A percentile compares a stretch with the other conserved stretches of the same genome.
phyloP scores from a whole-genome alignment of 1,139 yeast genomes.

The Pichia terricola region DNA sequence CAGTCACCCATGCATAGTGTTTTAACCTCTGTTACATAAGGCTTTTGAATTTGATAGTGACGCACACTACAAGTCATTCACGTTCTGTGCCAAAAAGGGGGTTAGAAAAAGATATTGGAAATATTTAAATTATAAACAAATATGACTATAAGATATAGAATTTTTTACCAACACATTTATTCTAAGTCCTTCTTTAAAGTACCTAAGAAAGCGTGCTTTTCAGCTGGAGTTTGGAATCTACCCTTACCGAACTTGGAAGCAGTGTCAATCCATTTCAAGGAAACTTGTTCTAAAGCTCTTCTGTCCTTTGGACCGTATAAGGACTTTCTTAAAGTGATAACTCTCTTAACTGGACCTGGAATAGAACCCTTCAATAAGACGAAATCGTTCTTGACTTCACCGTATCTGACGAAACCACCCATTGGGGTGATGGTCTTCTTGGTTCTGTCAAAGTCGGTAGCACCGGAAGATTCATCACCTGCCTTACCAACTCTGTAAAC shows the following conservation, averaged over 20 bases:
- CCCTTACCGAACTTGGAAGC: constrained; percentile 99
- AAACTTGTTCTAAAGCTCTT: constrained; percentile 92
- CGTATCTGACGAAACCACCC: constrained; percentile 99
- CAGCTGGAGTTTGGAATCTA: constrained; percentile 99
- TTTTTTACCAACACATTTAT: constrained; percentile 10
- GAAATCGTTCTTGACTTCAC: constrained; percentile 95
- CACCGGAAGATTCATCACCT: constrained; percentile 87
- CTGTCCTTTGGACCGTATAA: constrained; percentile 97
- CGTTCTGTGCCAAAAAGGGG: too few species aligned
- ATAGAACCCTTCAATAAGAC: constrained; percentile 96
- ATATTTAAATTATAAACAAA: too few species aligned
- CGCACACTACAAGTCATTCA: too few species aligned
- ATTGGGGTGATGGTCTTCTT: constrained; percentile 98
- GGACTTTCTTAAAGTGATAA: constrained; percentile 97
- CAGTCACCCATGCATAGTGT: too few species aligned
- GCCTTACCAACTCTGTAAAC: constrained; percentile 98
- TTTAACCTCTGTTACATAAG: too few species aligned
- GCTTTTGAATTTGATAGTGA: too few species aligned
- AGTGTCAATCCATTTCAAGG: constrained; percentile 99
- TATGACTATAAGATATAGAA: too few species aligned
- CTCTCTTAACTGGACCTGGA: constrained; percentile 99
- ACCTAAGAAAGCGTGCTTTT: constrained; percentile 99
- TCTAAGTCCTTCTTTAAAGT: constrained; percentile 88
- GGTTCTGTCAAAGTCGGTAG: constrained; percentile 98
- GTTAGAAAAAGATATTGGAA: too few species aligned